Percentiles rank a stretch among this genome's conserved stretches.
These are phyloP conservation scores for Pseudevernia furfuracea DNA, from an alignment of 495 filamentous ascomycete species.

Conservation along the genomic window DNA sequence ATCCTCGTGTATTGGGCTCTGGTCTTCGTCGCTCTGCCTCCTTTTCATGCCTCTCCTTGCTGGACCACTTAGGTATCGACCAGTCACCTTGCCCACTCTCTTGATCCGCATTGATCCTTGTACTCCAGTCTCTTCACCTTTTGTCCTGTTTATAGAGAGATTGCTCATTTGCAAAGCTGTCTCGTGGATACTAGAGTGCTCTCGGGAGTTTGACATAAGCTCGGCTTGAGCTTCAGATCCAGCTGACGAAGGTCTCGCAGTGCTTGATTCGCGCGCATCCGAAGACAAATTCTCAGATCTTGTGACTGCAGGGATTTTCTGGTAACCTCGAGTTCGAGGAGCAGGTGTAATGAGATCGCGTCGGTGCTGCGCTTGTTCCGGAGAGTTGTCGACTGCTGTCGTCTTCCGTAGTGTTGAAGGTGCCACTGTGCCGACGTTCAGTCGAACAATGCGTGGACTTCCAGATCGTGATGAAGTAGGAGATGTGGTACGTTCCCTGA, in stretches of 20 bases:
- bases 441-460: constrained; percentile 45
- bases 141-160: constrained; percentile 37
- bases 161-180: constrained; percentile 37
- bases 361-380: constrained; percentile 31
- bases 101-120: constrained; percentile 69
- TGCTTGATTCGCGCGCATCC: constrained; percentile 25
- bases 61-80: constrained; percentile 66
- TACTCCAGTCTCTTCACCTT: constrained; percentile 48
- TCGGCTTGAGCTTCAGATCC: constrained; percentile 36
- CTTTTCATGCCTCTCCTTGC: constrained; percentile 61
- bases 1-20: constrained; percentile 29
- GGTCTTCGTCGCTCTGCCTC: constrained; percentile 67
- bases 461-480: constrained; percentile 13
- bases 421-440: constrained; percentile 41
- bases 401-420: constrained; percentile 34
- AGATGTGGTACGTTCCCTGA: constrained; percentile 28
- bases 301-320: background rate
- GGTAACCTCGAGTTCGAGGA: constrained; percentile 54
- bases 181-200: constrained; percentile 33
- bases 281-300: background rate
- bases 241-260: constrained; percentile 35
- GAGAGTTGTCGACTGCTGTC: constrained; percentile 27
- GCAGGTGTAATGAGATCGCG: constrained; percentile 61
- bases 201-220: constrained; percentile 28
- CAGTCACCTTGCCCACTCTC: constrained; percentile 60